Evolutionary conservation across 495 filamentous ascomycete species (phyloP).

Genomic region (Penicillium odoratum): DNA sequence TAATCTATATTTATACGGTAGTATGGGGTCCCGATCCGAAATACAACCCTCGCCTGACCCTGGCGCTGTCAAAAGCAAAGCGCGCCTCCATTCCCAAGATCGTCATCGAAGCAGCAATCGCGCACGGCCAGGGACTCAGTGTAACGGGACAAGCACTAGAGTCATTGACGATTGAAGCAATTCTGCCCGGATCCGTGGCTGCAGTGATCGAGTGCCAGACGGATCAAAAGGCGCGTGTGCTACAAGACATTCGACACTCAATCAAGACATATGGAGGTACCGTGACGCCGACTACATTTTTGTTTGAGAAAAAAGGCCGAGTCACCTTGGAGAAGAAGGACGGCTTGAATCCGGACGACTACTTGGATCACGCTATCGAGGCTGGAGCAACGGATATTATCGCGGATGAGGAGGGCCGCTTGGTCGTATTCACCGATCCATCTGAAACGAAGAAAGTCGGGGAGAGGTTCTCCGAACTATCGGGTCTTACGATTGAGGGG

Average conservation of each 20-base stretch:
- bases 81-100: slow-evolving; percentile 83
- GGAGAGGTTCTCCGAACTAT: slow-evolving; percentile 56
- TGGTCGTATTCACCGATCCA: slow-evolving; percentile 76
- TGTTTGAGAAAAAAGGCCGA: slow-evolving; percentile 78
- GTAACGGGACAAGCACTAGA: slow-evolving; percentile 71
- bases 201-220: slow-evolving; percentile 82
- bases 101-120: slow-evolving; percentile 78
- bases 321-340: slow-evolving; percentile 66
- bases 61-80: slow-evolving; percentile 75
- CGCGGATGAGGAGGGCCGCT: slow-evolving; percentile 64
- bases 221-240: slow-evolving; percentile 70
- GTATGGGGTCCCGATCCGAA: slow-evolving; percentile 68
- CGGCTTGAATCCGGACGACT: slow-evolving; percentile 63
- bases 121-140: slow-evolving; percentile 81
- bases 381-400: slow-evolving; percentile 81
- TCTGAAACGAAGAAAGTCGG: slow-evolving; percentile 64
- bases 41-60: slow-evolving; percentile 71
- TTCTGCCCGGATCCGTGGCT: slow-evolving; percentile 75
- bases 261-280: slow-evolving; percentile 70
- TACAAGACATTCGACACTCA: slow-evolving; percentile 67
- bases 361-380: slow-evolving; percentile 83
- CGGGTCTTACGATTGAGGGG: slow-evolving; percentile 63
- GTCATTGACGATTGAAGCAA: slow-evolving; percentile 73
- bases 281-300: slow-evolving; percentile 70
- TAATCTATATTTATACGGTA: slow-evolving; percentile 20